Base-by-base conservation (phyloP, 192 early-diverging fungal species). In the Coemansia sp. region DNA sequence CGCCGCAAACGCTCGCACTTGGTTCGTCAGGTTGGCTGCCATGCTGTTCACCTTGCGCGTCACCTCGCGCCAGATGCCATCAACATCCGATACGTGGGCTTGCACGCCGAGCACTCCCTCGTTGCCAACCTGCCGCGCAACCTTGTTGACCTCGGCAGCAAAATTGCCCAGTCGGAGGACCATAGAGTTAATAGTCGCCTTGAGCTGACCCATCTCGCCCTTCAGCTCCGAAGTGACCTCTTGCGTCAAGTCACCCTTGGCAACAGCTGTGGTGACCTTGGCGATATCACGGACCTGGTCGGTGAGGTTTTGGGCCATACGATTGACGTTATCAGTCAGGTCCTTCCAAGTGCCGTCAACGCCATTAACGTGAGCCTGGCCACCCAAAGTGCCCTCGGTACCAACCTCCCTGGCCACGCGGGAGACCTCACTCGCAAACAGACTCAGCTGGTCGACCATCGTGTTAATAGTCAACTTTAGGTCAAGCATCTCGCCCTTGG, bases 1-100 rank as follows among this genome's bases (percentile, higher is more conserved):
- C 65, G 88, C 87, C 22, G 90, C 91, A 86, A 95, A 95, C 0
- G 91, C 91, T 31, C 93, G 90, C 63, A 94, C 91, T 73, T 94
- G 93, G 27, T 90, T 86, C 11, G 90, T 91, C 69, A 92, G 74
- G 59, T 93, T 93, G 36, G 79, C 65, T 13, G 89, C 91, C 91
- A 92, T 92, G 33, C 81, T 88, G 78, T 92, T 92, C 70, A 91
- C 92, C 68, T 90, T 92, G 31, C 84, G 80, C 1, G 92, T 93
- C 9, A 93, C 73, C 11, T 93, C 93, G 59, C 89, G 89, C 93
- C 93, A 94, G 0, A 87, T 88, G 36, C 93, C 93, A 29, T 87
- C 87, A 0, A 92, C 92, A 68, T 87, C 90, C 4, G 73, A 68
- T 0, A 94, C 93, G 27, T 89, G 84, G 0, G 92, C 93, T 72